Base-by-base conservation (phyloP, 495 filamentous ascomycete species). In the Tuber calosporum region DNA sequence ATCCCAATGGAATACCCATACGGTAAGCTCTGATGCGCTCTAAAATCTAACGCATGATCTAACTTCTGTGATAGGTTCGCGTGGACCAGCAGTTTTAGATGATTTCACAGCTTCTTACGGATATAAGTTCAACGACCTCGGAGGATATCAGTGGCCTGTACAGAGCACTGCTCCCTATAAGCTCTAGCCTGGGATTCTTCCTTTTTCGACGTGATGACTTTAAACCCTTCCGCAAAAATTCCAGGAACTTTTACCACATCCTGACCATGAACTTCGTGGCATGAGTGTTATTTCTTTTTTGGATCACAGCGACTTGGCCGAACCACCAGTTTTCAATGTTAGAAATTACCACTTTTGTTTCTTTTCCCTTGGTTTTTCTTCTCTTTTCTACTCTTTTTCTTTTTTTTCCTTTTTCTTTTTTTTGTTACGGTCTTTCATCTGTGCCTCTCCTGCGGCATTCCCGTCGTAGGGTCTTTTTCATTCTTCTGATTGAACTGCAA, bases 1-100 rank as follows among this genome's bases (percentile, higher is more conserved):
- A 91, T 96, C 75, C 96, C 96, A 40, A 99, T 99, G 96, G 96
- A 97, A 83, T 99, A 99, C 85, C 94, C 96, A 68, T 99, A 99
- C 83, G 96, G 95, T 97, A 84, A 84, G 93, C 84, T n/a, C 69
- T 9, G 17, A n/a, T 40, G 45, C 15, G 67, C 69, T 62, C 4
- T 36, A 70, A 45, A 13, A 68, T 34, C 69, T 67, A 53, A 43
- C 42, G 70, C 79, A 70, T 76, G 53, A 62, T 67, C 77, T 81
- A 68, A 79, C 48, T 37, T 71, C 8, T 66, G 39, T 72, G 71
- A 39, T 76, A 99, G 95, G 96, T 74, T 98, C 96, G 70, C 93
- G 96, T 79, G 96, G 96, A 76, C 96, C 96, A 38, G 91, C 93
- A 62, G 94, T 99, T 58, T 87, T 99, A 73, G 96, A 99, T 81